Evolutionary conservation across 192 early-diverging fungal species (phyloP), one percentile per base, ranked within the genome.

Genomic region (Backusella circina): DNA sequence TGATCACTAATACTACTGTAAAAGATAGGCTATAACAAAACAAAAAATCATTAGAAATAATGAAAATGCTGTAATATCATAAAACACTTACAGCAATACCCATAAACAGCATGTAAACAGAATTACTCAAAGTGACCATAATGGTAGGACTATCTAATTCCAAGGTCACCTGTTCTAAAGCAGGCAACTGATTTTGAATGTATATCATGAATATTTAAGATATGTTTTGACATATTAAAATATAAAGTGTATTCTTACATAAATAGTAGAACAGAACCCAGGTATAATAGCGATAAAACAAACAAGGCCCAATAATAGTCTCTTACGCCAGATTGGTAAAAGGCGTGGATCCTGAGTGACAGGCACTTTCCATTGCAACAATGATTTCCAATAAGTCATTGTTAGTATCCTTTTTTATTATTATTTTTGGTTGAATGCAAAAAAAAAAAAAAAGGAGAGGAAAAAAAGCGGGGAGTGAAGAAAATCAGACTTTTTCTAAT

Each of bases 91-190:
- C 70, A 72, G 83, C 82, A 39, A 86, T 83, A 32, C 85, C 85
- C 81, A 86, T 86, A 71, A 86, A 86, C 13, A 86, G 74, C 68
- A 86, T 84, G 33, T 81, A 86, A 33, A 86, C 71, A 35, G 83
- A 83, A 57, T 75, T 80, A 38, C 73, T 75, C 21, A 80, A 35
- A 9, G 79, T 80, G 2, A 80, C 79, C 47, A 72, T 74, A 65
- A 80, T 80, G 7, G 74, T 73, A 21, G 76, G 65, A n/a, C 70
- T 72, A 31, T 77, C 21, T 16, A 77, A 72, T 44, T 77, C 70
- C 18, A 18, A 18, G 5, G 41, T 77, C 36, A 77, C 41, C 7
- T 28, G 39, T 9, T 71, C 70, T 35, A 77, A 50, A 28, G 75
- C 79, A 32, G 65, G 79, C 30, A 73, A 67, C 79, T 75, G 41